phyloP scores from a whole-genome alignment of 2,329 filamentous ascomycete species.

The Helotiales sp. region DNA sequence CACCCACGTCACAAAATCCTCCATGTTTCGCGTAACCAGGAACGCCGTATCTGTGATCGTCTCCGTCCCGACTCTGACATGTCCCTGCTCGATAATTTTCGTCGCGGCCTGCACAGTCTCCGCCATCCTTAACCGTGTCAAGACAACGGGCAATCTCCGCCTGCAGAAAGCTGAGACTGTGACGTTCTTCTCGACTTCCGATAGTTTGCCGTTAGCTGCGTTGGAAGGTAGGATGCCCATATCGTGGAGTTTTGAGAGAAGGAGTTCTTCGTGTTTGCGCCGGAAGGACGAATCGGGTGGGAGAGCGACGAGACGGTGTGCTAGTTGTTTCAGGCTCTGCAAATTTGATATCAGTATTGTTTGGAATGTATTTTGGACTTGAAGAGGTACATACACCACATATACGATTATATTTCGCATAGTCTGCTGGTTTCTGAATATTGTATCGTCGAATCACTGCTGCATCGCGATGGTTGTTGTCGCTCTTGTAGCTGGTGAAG shows the following conservation, averaged over 20 bases:
- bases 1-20: slow-evolving; percentile 97
- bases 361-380: not conserved
- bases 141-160: slow-evolving; percentile 82
- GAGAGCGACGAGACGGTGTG: slow-evolving; percentile 83
- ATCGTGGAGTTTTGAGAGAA: slow-evolving; percentile 90
- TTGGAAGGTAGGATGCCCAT: slow-evolving; percentile 82
- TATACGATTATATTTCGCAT: slow-evolving; percentile 69
- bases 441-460: slow-evolving; percentile 82
- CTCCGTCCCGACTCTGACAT: slow-evolving; percentile 89
- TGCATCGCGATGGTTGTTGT: slow-evolving; percentile 84
- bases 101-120: slow-evolving; percentile 85
- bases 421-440: slow-evolving; percentile 88
- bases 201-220: slow-evolving; percentile 71
- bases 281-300: slow-evolving; percentile 79
- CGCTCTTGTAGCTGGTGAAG: slow-evolving; percentile 91
- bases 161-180: slow-evolving; percentile 90
- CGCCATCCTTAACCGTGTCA: slow-evolving; percentile 90
- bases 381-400: slow-evolving; percentile 63
- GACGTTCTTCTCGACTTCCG: slow-evolving; percentile 83
- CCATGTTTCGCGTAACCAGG: slow-evolving; percentile 84
- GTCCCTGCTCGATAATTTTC: slow-evolving; percentile 91
- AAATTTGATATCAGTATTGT: slow-evolving; percentile 44
- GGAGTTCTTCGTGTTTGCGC: slow-evolving; percentile 80
- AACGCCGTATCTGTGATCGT: slow-evolving; percentile 90
- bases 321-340: slow-evolving; percentile 84